These are phyloP conservation scores for Exophiala bonariae DNA, from an alignment of 2,329 filamentous ascomycete genomes.

Conservation along the genomic window DNA sequence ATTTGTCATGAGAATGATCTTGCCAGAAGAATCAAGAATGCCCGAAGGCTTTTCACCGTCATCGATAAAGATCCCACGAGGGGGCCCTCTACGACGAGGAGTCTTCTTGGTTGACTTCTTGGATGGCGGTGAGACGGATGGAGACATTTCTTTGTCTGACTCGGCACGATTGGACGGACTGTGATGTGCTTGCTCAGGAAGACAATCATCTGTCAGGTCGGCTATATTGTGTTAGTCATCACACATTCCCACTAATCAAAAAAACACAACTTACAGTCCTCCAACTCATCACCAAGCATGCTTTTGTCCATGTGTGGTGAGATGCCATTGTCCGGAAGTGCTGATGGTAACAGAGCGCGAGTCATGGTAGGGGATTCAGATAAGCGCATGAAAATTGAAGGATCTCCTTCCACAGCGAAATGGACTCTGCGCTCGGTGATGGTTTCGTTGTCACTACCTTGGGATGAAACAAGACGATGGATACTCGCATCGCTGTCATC, in stretches of 20 bases:
- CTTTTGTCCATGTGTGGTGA: constrained; percentile 7
- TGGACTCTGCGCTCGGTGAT: constrained; percentile 64
- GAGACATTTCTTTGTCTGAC: constrained; percentile 9
- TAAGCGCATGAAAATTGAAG: constrained; percentile 16
- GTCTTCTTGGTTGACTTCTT: constrained; percentile 37
- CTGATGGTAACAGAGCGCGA: constrained; percentile 27
- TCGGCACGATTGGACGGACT: constrained; percentile 58
- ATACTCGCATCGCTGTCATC: constrained; percentile 33
- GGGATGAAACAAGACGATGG: constrained; percentile 28
- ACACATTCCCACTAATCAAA: constrained; percentile 7
- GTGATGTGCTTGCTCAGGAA: constrained; percentile 54
- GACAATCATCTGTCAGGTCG: constrained; percentile 26
- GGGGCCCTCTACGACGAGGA: constrained; percentile 44
- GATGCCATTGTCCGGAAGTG: constrained; percentile 20
- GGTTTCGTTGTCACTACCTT: constrained; percentile 36
- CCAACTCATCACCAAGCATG: constrained; percentile 17
- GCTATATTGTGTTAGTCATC: constrained; percentile 25
- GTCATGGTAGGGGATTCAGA: constrained; percentile 28
- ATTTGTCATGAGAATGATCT: constrained; percentile 50
- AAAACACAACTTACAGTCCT: constrained; percentile 24
- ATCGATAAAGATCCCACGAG: constrained; percentile 49
- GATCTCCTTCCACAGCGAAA: constrained; percentile 50
- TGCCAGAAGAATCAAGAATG: constrained; percentile 48
- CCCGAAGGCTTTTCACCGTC: constrained; percentile 50
- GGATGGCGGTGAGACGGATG: constrained; percentile 8